Base-by-base conservation (phyloP, 2,329 filamentous ascomycete genomes). In the Fusarium temperatum region DNA sequence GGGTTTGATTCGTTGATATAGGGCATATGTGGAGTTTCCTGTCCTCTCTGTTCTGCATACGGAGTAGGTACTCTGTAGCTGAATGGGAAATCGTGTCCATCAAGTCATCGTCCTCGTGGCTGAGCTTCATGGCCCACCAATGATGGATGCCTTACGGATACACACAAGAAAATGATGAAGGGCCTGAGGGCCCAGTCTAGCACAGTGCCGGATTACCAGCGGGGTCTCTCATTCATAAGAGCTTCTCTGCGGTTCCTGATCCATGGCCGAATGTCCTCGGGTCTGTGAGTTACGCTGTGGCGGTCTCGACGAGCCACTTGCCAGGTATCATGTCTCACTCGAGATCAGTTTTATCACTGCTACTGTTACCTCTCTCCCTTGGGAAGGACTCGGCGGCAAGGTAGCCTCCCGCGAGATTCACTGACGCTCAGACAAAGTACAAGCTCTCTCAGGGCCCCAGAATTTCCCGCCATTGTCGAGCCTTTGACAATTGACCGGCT, bases 191-290 rank as follows among this genome's bases (percentile, higher is more conserved):
- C 67, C 61, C 63, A 45, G 66, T 53, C 63, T 56, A 50, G 58
- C 70, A 77, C 75, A 78, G 75, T 77, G 75, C 66, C 63, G 77
- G 70, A 77, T 74, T 77, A 73, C 67, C 67, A 78, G 72, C 63
- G 54, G 63, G 44, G 26, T 48, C 53, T 24, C 62, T 55, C 56
- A 72, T 66, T 73, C 57, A 32, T 42, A 74, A 70, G 66, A 57
- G 32, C 42, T 38, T 55, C 51, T 47, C 32, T 44, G 24, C 47
- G 68, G 70, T 74, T 77, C 66, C 72, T 66, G 68, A 69, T 60
- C 57, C 56, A 53, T 72, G 60, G 62, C 63, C 75, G 74, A 67
- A 66, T 72, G 64, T 58, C 61, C 68, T 75, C 60, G 66, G 66
- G 75, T 75, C 67, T 70, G 65, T 63, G 57, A 69, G 64, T 62